These are phyloP conservation scores for Epichloe brachyelytri DNA, from an alignment of 2,329 filamentous ascomycete genomes.

Conservation along the genomic window DNA sequence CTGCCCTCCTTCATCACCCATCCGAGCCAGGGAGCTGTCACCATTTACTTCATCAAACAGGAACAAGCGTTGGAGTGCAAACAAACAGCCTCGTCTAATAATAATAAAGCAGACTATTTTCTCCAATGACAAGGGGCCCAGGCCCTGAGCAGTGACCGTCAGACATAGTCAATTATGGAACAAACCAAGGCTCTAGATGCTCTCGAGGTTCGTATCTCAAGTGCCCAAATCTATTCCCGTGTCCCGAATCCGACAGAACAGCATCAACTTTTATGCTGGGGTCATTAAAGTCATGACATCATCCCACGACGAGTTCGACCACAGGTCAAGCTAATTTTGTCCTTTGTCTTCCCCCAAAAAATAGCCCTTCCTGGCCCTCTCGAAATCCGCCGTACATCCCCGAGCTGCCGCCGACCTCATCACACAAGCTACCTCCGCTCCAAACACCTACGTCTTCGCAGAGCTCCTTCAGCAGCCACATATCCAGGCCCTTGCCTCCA, in stretches of 20 bases:
- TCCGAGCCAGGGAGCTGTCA: background rate
- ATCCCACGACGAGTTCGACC: background rate
- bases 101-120: background rate
- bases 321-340: background rate
- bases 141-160: constrained; percentile 4
- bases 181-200: constrained; percentile 56
- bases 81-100: background rate
- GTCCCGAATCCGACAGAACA: background rate
- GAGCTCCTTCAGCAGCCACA: constrained; percentile 77
- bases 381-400: constrained; percentile 72
- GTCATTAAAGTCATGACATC: background rate
- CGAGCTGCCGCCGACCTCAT: constrained; percentile 78
- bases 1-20: background rate
- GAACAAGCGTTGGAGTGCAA: background rate
- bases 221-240: background rate
- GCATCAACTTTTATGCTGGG: background rate
- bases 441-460: constrained; percentile 84
- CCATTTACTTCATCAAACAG: background rate
- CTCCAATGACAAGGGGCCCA: background rate
- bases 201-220: constrained; percentile 35
- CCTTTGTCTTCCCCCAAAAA: constrained; percentile 13
- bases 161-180: constrained; percentile 46
- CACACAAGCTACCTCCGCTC: constrained; percentile 74
- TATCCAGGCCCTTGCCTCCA: constrained; percentile 57
- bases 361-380: constrained; percentile 81